Base-by-base conservation (phyloP, 306 rosid genomes). In the Betula pendula region DNA sequence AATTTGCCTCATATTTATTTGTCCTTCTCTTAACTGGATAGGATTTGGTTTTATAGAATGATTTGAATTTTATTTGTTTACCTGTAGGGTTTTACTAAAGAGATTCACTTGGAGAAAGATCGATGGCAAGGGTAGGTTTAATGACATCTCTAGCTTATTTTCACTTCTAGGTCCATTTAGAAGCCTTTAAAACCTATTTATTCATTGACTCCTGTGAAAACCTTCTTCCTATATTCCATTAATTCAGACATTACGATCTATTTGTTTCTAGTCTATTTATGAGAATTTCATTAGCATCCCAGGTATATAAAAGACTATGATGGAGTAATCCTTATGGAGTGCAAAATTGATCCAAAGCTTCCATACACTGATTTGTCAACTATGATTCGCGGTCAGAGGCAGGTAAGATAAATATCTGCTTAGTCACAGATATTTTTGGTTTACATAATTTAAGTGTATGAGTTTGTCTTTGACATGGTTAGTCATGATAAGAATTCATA, bases 291-390 rank as follows among this genome's bases (percentile, higher is more conserved):
- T 59, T 60, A 69, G 58, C 68, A 68, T 81, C 75, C 75, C 87
- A 94, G 98, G 83, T 95, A 95, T 85, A 95, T 95, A 84, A 95
- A 95, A 85, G 99, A 95, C 75, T 95, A 95, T 59, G 99, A 95
- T 79, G 99, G 99, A 73, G 99, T 96, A 66, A 88, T 92, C 72
- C 94, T 95, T 58, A 92, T 95, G 99, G 99, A 95, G 84, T 95
- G 97, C 90, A 95, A 83, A 89, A 92, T 95, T 73, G 97, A 95
- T 85, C 99, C 88, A 59, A 95, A 90, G 83, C 96, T 95, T 62
- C 96, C 97, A 17, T 92, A 92, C 84, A 92, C 91, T 38, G 99
- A 95, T 82, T 81, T 95, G 75, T 92, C 97, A 75, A 85, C 97
- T 72, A 95, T 95, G 99, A 85, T 95, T 82, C 96, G 94, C 68